These are phyloP conservation scores for Cadophora sp. DNA, from an alignment of 2,329 filamentous ascomycete genomes.

Conservation along the genomic window DNA sequence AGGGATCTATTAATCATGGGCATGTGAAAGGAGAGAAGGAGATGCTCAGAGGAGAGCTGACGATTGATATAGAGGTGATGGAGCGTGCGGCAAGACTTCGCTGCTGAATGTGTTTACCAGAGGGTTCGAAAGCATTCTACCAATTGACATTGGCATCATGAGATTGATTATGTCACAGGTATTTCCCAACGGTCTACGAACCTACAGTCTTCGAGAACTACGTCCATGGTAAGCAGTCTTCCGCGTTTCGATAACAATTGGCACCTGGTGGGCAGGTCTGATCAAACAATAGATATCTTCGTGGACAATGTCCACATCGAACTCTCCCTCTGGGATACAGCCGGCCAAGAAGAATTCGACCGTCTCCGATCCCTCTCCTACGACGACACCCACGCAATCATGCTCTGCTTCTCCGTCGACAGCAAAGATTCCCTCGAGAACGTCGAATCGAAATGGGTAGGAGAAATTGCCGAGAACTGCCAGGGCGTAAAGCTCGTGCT, in stretches of 20 bases:
- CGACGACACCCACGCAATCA: constrained; percentile 95
- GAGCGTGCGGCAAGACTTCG: constrained; percentile 96
- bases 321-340: constrained; percentile 96
- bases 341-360: constrained; percentile 99
- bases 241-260: background rate
- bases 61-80: constrained; percentile 74
- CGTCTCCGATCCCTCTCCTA: constrained; percentile 94
- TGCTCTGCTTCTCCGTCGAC: constrained; percentile 98
- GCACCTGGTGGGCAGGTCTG: background rate
- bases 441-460: constrained; percentile 98
- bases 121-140: constrained; percentile 62
- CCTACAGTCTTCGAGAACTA: constrained; percentile 99
- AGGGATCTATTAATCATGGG: constrained; percentile 12
- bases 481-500: constrained; percentile 93
- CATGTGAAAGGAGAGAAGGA: constrained; percentile 1
- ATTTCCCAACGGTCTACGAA: constrained; percentile 98
- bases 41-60: constrained; percentile 23
- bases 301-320: constrained; percentile 98
- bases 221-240: constrained; percentile 77
- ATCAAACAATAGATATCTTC: constrained; percentile 79
- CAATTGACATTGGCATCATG: background rate
- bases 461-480: constrained; percentile 98
- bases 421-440: constrained; percentile 97
- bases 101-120: constrained; percentile 97
- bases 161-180: constrained; percentile 57